A percentile compares a stretch with the other conserved stretches of the same genome.
Conservation (phyloP, 345 rosid genomes). For the Sisymbrium irio region DNA sequence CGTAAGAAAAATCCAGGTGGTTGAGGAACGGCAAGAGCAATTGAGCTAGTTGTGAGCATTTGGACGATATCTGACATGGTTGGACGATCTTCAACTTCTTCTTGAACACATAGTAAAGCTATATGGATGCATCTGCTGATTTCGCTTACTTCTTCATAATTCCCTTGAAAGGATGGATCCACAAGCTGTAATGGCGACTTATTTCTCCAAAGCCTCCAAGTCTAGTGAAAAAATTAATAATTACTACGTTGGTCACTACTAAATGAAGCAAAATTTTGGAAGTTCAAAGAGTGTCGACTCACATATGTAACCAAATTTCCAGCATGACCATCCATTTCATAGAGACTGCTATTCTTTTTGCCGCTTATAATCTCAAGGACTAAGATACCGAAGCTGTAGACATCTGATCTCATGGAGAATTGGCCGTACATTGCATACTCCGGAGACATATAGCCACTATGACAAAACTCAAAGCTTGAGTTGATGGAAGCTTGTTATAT, state of each 20-base stretch:
- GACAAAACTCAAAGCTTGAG: not conserved
- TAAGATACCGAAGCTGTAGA: constrained; percentile 29
- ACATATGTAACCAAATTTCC: constrained; percentile 32
- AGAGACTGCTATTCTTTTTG: constrained; percentile 9
- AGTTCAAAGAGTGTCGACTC: constrained; percentile 1
- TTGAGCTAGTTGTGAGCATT: constrained; percentile 39
- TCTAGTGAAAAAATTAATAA: not conserved
- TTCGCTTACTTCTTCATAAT: not conserved
- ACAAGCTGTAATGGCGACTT: not conserved
- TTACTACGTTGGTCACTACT: not conserved
- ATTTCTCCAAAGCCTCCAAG: not conserved
- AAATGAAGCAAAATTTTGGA: not conserved
- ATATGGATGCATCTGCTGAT: not conserved
- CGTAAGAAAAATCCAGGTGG: constrained; percentile 12
- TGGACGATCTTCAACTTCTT: constrained; percentile 32
- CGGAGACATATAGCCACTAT: constrained; percentile 32
- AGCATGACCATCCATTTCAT: not conserved
- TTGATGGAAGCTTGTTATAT: not conserved
- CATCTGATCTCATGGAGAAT: constrained; percentile 38
- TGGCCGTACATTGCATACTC: constrained; percentile 34
- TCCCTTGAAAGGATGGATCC: not conserved
- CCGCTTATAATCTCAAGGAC: constrained; percentile 32
- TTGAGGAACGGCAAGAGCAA: constrained; percentile 25
- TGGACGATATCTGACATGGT: constrained; percentile 39
- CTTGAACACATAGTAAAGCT: not conserved